phyloP scores from a whole-genome alignment of 2,329 filamentous ascomycete genomes.

The Juglanconis sp. region DNA sequence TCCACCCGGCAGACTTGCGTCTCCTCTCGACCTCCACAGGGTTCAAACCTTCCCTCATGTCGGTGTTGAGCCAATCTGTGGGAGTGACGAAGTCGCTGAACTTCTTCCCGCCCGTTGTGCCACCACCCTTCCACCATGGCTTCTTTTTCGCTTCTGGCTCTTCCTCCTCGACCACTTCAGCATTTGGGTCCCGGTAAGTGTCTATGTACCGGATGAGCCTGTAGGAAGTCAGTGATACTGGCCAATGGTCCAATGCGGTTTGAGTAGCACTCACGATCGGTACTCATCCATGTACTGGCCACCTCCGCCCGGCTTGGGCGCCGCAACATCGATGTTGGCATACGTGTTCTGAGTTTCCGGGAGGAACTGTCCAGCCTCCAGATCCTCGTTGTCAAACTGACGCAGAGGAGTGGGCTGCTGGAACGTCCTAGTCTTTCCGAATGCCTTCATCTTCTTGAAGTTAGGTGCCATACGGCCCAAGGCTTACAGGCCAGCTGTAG shows the following conservation, averaged over 20 bases:
- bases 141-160: slow-evolving; percentile 27
- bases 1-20: slow-evolving; percentile 65
- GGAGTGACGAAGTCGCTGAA: slow-evolving; percentile 45
- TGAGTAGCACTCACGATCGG: slow-evolving; percentile 25
- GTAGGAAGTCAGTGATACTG: not conserved
- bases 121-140: slow-evolving; percentile 35
- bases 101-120: slow-evolving; percentile 26
- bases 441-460: slow-evolving; percentile 29
- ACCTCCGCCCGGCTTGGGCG: slow-evolving; percentile 24
- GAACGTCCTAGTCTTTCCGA: slow-evolving; percentile 24
- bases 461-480: slow-evolving; percentile 29
- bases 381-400: slow-evolving; percentile 24
- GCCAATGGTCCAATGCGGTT: not conserved
- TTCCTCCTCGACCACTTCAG: slow-evolving; percentile 27
- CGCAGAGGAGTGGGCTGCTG: slow-evolving; percentile 22
- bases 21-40: slow-evolving; percentile 58
- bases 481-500: slow-evolving; percentile 30
- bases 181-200: slow-evolving; percentile 34
- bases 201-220: slow-evolving; percentile 32
- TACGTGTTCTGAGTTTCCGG: slow-evolving; percentile 26
- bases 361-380: slow-evolving; percentile 30
- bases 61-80: slow-evolving; percentile 67
- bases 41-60: slow-evolving; percentile 63
- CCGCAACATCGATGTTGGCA: slow-evolving; percentile 16
- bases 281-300: slow-evolving; percentile 33